Conservation (phyloP, 2,329 filamentous ascomycete species). For the Tricladium varicosporioides region DNA sequence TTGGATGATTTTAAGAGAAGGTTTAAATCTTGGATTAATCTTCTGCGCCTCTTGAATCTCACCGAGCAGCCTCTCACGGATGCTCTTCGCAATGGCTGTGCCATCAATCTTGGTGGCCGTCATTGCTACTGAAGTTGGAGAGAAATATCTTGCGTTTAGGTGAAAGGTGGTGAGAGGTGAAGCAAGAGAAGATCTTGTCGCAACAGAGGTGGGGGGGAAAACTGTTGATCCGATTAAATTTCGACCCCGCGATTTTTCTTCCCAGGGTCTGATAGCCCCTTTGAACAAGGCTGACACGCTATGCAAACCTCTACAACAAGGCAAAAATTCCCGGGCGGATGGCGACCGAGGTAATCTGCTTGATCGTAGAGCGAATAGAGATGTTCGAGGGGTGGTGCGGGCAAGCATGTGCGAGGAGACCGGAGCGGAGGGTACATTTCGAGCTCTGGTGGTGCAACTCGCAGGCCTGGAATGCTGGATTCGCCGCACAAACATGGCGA, state of each 20-base stretch:
- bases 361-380: conserved; percentile 6
- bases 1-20: conserved; percentile 92
- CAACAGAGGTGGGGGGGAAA: conserved; percentile 21
- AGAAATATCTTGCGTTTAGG: conserved; percentile 39
- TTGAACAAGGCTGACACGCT: conserved; percentile 13
- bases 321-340: conserved; percentile 7
- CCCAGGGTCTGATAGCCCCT: conserved; percentile 5
- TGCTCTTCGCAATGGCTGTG: conserved; percentile 88
- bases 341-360: conserved; percentile 12
- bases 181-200: conserved; percentile 2
- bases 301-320: conserved; percentile 1
- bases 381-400: not conserved
- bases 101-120: conserved; percentile 90
- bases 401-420: not conserved
- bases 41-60: conserved; percentile 82
- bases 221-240: conserved; percentile 16
- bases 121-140: conserved; percentile 63
- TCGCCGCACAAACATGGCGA: not conserved
- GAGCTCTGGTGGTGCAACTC: not conserved
- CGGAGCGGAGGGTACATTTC: not conserved
- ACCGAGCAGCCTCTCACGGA: conserved; percentile 75
- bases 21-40: conserved; percentile 82
- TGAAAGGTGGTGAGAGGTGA: conserved; percentile 6
- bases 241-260: conserved; percentile 27
- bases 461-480: not conserved